Conservation (phyloP, 2,329 filamentous ascomycete genomes). For the Diplodia mutila region DNA sequence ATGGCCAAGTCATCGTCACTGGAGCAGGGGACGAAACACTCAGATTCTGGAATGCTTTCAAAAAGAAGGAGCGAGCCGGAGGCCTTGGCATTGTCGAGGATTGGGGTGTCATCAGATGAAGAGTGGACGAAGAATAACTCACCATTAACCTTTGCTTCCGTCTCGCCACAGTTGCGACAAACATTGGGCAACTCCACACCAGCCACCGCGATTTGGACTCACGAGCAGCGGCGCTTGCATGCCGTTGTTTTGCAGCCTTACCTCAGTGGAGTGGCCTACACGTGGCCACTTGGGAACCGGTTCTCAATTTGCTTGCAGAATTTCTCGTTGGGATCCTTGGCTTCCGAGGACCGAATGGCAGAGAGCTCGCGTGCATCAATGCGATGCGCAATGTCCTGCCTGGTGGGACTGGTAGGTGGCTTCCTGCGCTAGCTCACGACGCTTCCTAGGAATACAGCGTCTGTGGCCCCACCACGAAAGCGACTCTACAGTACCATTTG, state of each 20-base stretch:
- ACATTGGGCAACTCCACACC: neutral
- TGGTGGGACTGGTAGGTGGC: neutral
- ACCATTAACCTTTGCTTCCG: neutral
- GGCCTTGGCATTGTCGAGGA: conserved; percentile 65
- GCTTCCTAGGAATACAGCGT: neutral
- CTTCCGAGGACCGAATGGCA: neutral
- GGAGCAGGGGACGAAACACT: conserved; percentile 96
- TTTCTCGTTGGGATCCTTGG: neutral
- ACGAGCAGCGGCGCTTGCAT: neutral
- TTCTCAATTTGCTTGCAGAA: neutral
- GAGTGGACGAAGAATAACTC: neutral
- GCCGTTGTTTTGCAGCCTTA: neutral
- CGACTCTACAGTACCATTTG: neutral
- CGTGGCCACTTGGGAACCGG: neutral
- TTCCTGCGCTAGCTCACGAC: neutral
- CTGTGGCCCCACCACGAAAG: neutral
- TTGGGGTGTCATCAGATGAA: conserved; percentile 78
- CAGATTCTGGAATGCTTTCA: conserved; percentile 96
- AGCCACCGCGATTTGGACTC: neutral
- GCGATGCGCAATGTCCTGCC: neutral
- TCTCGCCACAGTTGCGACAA: neutral
- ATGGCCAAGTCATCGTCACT: conserved; percentile 90
- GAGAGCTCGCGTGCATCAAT: neutral
- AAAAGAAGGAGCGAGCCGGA: conserved; percentile 71
- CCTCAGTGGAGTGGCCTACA: neutral